Conservation (phyloP, 352 stramenopile species). For the Pythium apleroticum region DNA sequence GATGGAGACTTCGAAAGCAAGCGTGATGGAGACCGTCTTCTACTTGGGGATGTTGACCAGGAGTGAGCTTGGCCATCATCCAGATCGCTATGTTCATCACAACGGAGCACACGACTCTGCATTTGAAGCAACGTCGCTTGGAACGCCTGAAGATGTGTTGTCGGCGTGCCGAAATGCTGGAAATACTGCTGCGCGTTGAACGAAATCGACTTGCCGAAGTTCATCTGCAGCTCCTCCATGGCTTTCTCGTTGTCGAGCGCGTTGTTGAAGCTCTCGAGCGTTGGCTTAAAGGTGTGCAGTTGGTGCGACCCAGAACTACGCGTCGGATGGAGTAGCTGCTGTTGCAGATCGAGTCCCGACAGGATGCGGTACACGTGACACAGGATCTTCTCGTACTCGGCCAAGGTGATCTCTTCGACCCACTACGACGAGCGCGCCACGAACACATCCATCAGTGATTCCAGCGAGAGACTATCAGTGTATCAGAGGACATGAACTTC, state of each 20-base stretch:
- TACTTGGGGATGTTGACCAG: not conserved
- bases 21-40: not conserved
- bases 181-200: conserved; percentile 41
- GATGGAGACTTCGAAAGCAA: not conserved
- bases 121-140: conserved; percentile 23
- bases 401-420: conserved; percentile 37
- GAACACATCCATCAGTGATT: not conserved
- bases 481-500: too few relatives aligned
- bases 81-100: not conserved
- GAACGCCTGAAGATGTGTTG: conserved; percentile 26
- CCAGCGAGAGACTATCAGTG: too few relatives aligned
- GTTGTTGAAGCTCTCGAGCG: conserved; percentile 35
- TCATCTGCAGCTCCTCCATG: conserved; percentile 35
- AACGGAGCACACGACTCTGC: conserved; percentile 20
- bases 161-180: conserved; percentile 29
- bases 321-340: not conserved
- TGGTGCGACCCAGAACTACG: not conserved
- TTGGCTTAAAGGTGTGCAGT: conserved; percentile 30
- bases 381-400: conserved; percentile 45
- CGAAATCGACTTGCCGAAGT: conserved; percentile 42
- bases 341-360: conserved; percentile 10
- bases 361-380: conserved; percentile 31
- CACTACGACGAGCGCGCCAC: conserved; percentile 16
- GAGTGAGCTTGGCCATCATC: not conserved
- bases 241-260: conserved; percentile 33